Evolutionary conservation across 306 rosid species (phyloP), one percentile per base, ranked within the genome.

Genomic region (Cucumis sativus): DNA sequence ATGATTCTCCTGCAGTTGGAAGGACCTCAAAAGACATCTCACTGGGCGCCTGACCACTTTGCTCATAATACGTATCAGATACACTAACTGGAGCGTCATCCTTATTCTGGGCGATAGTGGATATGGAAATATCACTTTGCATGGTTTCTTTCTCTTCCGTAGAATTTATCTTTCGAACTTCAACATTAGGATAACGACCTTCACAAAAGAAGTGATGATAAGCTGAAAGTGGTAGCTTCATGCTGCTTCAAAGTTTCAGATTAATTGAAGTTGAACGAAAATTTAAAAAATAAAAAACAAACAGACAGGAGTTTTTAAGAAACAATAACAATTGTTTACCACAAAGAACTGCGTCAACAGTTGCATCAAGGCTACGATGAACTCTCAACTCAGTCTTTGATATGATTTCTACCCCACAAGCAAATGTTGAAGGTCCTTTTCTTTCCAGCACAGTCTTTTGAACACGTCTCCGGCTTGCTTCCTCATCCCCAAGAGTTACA

Each of bases 401-500:
- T 84, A 92, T 81, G 79, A 95, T 95, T 83, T 92, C 97, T 74
- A 92, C 97, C 43, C 89, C 99, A 72, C 96, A 87, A 77, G 86
- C 85, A 86, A 95, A 92, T 6, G 97, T 88, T 79, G 97, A 88
- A 47, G 97, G 99, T 37, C 97, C 97, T 90, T 95, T 92, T 87
- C 99, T 90, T 85, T 95, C 99, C 77, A 90, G 87, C 75, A 95
- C 92, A 33, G 97, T 92, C 89, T 95, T 95, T 81, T 92, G 97
- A 79, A 92, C 92, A 41, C 99, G 96, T 83, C 97, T 85, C 64
- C 97, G 85, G 79, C 88, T 92, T 79, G 99, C 99, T 83, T 92
- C 99, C 85, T 95, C 97, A 85, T 95, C 99, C 77, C 99, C 97
- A 6, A 92, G 84, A 52, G 99, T 95, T 79, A 95, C 97, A 6